Conservation (phyloP, 2,329 filamentous ascomycete genomes). For the Neospermospora avenae region DNA sequence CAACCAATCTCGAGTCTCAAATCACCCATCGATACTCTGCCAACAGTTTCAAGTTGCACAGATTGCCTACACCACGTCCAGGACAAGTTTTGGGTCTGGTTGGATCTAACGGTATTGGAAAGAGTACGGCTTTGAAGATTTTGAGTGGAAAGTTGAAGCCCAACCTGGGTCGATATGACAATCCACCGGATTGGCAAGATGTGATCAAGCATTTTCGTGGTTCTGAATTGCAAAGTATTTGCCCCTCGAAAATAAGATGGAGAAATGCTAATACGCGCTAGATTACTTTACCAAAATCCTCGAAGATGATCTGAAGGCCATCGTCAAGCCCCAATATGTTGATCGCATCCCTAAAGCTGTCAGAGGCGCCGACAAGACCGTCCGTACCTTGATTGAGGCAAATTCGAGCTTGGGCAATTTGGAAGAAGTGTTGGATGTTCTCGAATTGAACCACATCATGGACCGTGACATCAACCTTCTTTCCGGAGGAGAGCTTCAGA, state of each 20-base stretch:
- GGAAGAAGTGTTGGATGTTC: conserved; percentile 74
- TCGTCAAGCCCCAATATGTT: conserved; percentile 97
- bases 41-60: conserved; percentile 99
- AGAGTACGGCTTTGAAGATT: conserved; percentile 99
- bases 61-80: conserved; percentile 90
- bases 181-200: conserved; percentile 98
- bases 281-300: conserved; percentile 99
- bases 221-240: conserved; percentile 87
- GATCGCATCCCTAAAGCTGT: conserved; percentile 96
- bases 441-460: conserved; percentile 85
- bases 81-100: conserved; percentile 95
- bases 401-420: conserved; percentile 75
- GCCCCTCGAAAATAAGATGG: background rate
- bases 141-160: conserved; percentile 98
- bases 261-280: conserved; percentile 37
- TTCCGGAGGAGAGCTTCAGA: conserved; percentile 96
- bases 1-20: conserved; percentile 96
- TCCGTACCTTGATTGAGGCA: conserved; percentile 73
- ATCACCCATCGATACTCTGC: conserved; percentile 98
- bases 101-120: conserved; percentile 99
- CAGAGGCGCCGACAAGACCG: conserved; percentile 74
- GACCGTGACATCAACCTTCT: conserved; percentile 87
- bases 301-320: conserved; percentile 94
- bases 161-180: conserved; percentile 90
- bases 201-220: conserved; percentile 98